These are phyloP conservation scores for Aquilaria sinensis DNA, from an alignment of 345 rosid species.

Conservation along the genomic window DNA sequence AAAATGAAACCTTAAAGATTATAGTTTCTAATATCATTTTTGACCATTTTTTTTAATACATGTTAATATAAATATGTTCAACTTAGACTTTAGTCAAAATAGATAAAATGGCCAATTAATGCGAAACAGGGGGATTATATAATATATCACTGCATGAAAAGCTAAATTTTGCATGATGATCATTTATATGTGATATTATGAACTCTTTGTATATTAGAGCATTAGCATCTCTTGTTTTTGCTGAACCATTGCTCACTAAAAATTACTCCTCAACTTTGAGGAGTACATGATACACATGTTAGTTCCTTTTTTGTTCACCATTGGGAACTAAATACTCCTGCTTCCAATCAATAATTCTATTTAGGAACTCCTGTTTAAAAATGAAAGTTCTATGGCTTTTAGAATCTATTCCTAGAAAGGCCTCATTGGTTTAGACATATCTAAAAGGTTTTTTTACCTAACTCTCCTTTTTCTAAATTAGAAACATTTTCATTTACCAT, in stretches of 20 bases:
- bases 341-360: constrained; percentile 29
- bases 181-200: too few species aligned
- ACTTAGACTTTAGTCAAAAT: too few species aligned
- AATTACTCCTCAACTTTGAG: constrained; percentile 35
- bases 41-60: too few species aligned
- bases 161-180: too few species aligned
- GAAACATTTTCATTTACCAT: constrained; percentile 53
- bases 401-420: constrained; percentile 63
- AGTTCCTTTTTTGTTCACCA: constrained; percentile 82
- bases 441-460: constrained; percentile 45
- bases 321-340: constrained; percentile 48
- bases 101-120: too few species aligned
- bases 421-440: constrained; percentile 30
- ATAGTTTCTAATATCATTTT: too few species aligned
- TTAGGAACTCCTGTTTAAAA: constrained; percentile 26
- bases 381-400: constrained; percentile 41
- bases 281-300: constrained; percentile 39
- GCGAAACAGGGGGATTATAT: too few species aligned
- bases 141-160: too few species aligned
- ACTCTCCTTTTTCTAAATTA: constrained; percentile 48
- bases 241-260: constrained; percentile 58
- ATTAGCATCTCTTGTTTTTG: constrained; percentile 55
- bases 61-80: too few species aligned
- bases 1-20: too few species aligned
- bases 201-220: constrained; percentile 54